Evolutionary conservation across 768 basidiomycete genomes (phyloP), one percentile per base, ranked within the genome.

Genomic region (Termitomyces sp.): DNA sequence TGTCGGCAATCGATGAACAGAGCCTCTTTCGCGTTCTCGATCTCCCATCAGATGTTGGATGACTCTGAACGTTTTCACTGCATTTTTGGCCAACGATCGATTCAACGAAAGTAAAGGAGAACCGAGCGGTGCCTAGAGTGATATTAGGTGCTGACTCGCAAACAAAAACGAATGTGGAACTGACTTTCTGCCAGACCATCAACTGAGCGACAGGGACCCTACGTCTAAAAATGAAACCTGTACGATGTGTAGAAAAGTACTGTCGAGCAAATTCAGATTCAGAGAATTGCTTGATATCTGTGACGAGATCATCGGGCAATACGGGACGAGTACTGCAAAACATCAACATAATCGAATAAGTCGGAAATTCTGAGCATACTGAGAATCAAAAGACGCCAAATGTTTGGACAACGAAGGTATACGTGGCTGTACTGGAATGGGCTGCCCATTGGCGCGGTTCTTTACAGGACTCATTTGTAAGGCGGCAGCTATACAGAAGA

Each of bases 1-100:
- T n/a, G 72, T 63, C 52, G 76, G 75, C 18, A 78, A 54, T 4
- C 83, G 83, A 46, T 84, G 75, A 20, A 77, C 78, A n/a, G 79
- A 73, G 3, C 79, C 70, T 59, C 77, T 82, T 60, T 91, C 90
- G 26, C 84, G 84, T 64, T 93, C 90, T 8, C 93, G 82, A 67
- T 97, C 95, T 41, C 93, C 93, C 94, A 97, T 98, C 48, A 95
- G 84, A 57, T 87, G 88, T 69, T 97, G 95, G 47, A 96, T 83
- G 30, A 92, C 86, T 68, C 90, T 93, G 82, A 97, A 98, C 5
- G 87, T 79, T 67, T 85, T 88, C 57, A 95, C 82, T 0, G 92
- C 91, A 64, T 95, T 89, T 67, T 84, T 87, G 60, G 84, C 81
- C 23, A 93, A 75, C 0, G 78, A 61, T 5, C 87, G 79, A 56